These are phyloP conservation scores for Scheffersomyces titani DNA, from an alignment of 1,139 yeast genomes.

Conservation along the genomic window DNA sequence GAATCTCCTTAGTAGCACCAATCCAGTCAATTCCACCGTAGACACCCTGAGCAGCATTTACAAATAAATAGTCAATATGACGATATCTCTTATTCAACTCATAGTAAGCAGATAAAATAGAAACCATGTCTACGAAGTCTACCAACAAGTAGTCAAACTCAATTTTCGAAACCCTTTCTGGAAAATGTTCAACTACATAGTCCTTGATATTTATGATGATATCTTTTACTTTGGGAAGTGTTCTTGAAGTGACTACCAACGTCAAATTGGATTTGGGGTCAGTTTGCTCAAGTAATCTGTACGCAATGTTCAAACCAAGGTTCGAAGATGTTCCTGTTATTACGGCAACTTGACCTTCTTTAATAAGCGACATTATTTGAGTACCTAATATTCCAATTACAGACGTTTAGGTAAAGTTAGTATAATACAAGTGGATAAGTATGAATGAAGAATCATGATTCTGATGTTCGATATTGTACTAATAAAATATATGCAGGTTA, in stretches of 20 bases:
- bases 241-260: conserved; percentile 83
- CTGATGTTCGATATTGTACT: not conserved
- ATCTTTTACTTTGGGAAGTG: conserved; percentile 79
- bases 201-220: conserved; percentile 64
- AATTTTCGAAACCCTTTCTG: conserved; percentile 51
- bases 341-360: conserved; percentile 37
- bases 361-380: conserved; percentile 14
- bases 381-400: not conserved
- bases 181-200: conserved; percentile 40
- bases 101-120: conserved; percentile 71
- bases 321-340: conserved; percentile 61
- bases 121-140: conserved; percentile 90
- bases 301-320: conserved; percentile 83
- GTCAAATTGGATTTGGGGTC: conserved; percentile 61
- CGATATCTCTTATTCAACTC: conserved; percentile 65
- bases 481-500: too few species aligned
- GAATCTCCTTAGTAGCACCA: conserved; percentile 68
- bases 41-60: conserved; percentile 90
- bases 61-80: conserved; percentile 72
- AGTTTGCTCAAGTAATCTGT: conserved; percentile 65
- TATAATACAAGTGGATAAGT: too few species aligned
- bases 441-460: too few species aligned
- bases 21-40: conserved; percentile 86
- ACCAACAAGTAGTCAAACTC: conserved; percentile 86
- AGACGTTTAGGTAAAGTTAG: too few species aligned